Evolutionary conservation across 2,329 filamentous ascomycete genomes (phyloP), one percentile per base, ranked within the genome.

Genomic region (Botrytis sinoallii): DNA sequence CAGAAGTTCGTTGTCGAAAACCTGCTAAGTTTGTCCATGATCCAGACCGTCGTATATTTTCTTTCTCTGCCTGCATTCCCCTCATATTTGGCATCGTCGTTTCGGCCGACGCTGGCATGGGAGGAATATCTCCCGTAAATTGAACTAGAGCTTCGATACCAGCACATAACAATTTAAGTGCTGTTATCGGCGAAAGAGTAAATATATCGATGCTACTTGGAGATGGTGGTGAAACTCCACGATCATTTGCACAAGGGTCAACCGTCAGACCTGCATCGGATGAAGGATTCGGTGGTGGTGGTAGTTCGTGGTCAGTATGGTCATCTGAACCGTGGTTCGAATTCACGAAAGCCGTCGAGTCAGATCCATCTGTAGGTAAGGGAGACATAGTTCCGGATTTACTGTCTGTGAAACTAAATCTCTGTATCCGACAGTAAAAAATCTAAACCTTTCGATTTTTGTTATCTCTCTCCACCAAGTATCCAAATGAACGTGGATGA

Each of bases 111-210:
- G 92, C 91, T 72, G 92, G 93, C n/a, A 91, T 96, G 25, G 92
- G 92, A 35, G 93, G 93, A 20, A 96, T 86, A 69, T 72, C 70
- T 48, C 73, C 70, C 44, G 73, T 71, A 29, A 72, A 65, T 40
- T 64, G 68, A 29, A 94, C 91, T 70, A 96, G 86, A 6, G 89
- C 86, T 78, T 94, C 92, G 75, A 94, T 85, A 74, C 89, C 89
- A 57, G 89, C 86, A 77, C 91, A 91, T n/a, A 98, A 87, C 76
- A 97, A 85, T 79, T 91, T 92, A 79, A 98, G 87, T 8, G 95
- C 95, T 3, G 90, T 90, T 70, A 91, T 86, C 5, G 94, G 90
- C 1, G 90, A 85, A 74, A 98, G 86, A 70, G 88, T 88, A 83
- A 92, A 93, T 75, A 97, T 87, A 81, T 94, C 91, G 82, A 92